Conservation (phyloP, 177 flowering plant species). For the Vitis hybrid region DNA sequence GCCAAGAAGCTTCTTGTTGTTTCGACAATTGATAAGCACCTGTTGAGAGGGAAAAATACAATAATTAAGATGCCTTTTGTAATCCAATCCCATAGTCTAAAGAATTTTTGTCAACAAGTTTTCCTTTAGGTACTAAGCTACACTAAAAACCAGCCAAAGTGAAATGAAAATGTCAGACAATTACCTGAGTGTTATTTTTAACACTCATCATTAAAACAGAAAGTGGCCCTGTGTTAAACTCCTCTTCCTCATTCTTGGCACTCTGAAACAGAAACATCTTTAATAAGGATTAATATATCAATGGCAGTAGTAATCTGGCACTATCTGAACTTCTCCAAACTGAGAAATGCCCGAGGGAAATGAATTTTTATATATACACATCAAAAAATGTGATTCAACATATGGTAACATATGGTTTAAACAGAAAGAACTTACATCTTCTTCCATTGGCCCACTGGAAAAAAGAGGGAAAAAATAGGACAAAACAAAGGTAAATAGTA, state of each 20-base stretch:
- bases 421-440: slow-evolving; percentile 15
- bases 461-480: neutral
- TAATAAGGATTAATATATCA: too few relatives aligned
- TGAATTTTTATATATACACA: neutral
- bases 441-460: slow-evolving; percentile 20
- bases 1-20: slow-evolving; percentile 86
- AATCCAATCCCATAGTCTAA: too few relatives aligned
- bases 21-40: slow-evolving; percentile 92
- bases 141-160: too few relatives aligned
- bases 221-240: slow-evolving; percentile 92
- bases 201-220: slow-evolving; percentile 98
- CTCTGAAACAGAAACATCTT: too few relatives aligned
- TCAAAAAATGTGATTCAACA: neutral
- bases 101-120: too few relatives aligned
- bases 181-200: slow-evolving; percentile 91
- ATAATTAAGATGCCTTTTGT: too few relatives aligned
- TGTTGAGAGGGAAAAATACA: slow-evolving; percentile 17
- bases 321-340: too few relatives aligned
- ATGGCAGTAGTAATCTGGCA: too few relatives aligned
- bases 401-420: neutral
- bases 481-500: slow-evolving; percentile 2
- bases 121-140: too few relatives aligned
- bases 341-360: neutral
- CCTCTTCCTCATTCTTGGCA: slow-evolving; percentile 84
- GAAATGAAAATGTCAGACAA: neutral